Conservation (phyloP, 75 land plant genomes). For the Isoetes taiwanensis region DNA sequence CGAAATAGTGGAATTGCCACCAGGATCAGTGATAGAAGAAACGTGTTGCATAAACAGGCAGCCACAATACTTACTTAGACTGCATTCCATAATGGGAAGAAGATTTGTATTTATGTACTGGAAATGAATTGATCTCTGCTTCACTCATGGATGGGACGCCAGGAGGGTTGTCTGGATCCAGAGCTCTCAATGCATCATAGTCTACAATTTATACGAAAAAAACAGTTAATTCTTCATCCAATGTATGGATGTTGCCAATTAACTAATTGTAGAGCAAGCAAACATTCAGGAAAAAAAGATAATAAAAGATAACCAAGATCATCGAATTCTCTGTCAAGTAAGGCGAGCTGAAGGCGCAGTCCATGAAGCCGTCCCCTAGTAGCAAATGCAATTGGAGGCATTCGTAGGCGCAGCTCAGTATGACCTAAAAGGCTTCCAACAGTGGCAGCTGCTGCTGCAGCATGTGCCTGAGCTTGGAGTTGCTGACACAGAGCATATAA, state of each 20-base stretch:
- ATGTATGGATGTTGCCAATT: too few species aligned
- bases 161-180: constrained; percentile 70
- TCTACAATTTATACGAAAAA: too few species aligned
- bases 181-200: constrained; percentile 81
- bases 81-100: constrained; percentile 8
- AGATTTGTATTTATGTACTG: constrained; percentile 61
- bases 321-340: constrained; percentile 93
- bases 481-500: constrained; percentile 95
- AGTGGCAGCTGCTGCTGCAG: constrained; percentile 38
- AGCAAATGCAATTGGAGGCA: constrained; percentile 78
- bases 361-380: constrained; percentile 82
- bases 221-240: too few species aligned
- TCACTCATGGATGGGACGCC: constrained; percentile 62
- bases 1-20: too few species aligned
- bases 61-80: too few species aligned
- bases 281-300: too few species aligned
- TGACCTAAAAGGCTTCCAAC: constrained; percentile 74
- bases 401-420: constrained; percentile 69
- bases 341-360: constrained; percentile 85
- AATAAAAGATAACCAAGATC: too few species aligned
- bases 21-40: too few species aligned
- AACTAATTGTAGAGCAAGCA: too few species aligned
- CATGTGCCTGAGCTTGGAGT: constrained; percentile 86
- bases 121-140: constrained; percentile 83
- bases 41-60: too few species aligned